Percentiles rank a stretch among this genome's conserved stretches.
These are phyloP conservation scores for Fusarium sp. DNA, from an alignment of 2,329 filamentous ascomycete genomes.

Conservation along the genomic window DNA sequence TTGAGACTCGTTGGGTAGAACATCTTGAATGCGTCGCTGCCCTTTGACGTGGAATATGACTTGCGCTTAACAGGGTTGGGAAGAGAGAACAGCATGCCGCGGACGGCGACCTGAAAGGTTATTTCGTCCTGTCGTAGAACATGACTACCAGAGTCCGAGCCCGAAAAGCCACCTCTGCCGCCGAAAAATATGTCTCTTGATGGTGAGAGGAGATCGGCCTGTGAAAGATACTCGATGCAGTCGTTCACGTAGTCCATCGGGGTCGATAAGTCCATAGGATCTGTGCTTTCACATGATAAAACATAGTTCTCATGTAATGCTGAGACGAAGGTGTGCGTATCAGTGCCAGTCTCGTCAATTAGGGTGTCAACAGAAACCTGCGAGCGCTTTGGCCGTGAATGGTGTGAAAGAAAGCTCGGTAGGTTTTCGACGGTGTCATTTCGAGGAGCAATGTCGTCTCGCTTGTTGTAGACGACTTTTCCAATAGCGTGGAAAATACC, in stretches of 20 bases:
- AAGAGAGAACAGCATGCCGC: constrained; percentile 86
- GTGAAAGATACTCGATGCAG: constrained; percentile 89
- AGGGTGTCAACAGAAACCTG: constrained; percentile 79
- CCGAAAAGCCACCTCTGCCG: constrained; percentile 66
- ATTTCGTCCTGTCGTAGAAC: constrained; percentile 92
- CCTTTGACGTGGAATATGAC: constrained; percentile 59
- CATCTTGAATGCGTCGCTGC: constrained; percentile 83
- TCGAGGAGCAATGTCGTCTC: constrained; percentile 67
- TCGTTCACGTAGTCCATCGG: constrained; percentile 83
- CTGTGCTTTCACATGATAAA: constrained; percentile 78
- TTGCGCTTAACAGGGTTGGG: constrained; percentile 87
- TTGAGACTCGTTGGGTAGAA: constrained; percentile 90
- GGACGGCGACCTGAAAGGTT: constrained; percentile 89
- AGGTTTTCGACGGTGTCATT: constrained; percentile 65
- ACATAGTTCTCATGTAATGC: constrained; percentile 95
- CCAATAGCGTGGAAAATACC: constrained; percentile 97
- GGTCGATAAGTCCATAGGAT: constrained; percentile 64
- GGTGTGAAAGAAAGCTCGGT: constrained; percentile 69
- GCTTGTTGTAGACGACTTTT: constrained; percentile 96
- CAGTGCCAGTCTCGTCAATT: constrained; percentile 94
- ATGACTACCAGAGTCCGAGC: constrained; percentile 74
- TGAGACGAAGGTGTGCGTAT: constrained; percentile 89
- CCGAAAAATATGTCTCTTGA: constrained; percentile 78
- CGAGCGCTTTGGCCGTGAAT: constrained; percentile 71
- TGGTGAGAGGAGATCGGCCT: constrained; percentile 86